Base-by-base conservation (phyloP, 208 protist species). In the Histomonas meleagridis region DNA sequence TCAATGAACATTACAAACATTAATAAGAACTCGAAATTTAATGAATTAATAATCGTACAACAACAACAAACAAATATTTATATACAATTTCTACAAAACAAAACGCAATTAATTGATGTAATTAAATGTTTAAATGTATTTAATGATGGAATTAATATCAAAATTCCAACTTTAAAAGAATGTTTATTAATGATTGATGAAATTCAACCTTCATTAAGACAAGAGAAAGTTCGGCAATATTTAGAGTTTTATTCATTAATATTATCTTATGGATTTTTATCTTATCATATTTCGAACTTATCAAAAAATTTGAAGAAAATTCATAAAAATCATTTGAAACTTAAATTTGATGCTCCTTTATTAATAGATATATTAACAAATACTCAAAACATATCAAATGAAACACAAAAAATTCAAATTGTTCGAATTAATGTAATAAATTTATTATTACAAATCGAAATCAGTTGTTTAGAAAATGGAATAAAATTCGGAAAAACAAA, bases 21-120 rank as follows among this genome's bases (percentile, higher is more conserved):
- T 26, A 86, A 86, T 49, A 46, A 40, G n/a, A 46, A 46, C 18
- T 86, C 76, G n/a, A 40, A 86, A 38, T 55, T 86, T 26, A 46
- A 86, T 10, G 76, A 86, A 38, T 28, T 86, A 18, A 43, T 86
- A 26, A 43, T 23, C 10, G 76, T 46, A 18, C 76, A 86, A 28
- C 76, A 86, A 55, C 51, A 86, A 28, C 76, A 86, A 55, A 86
- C 76, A 16, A 46, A 18, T 26, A 48, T 40, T 32, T 32, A 26
- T 38, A 46, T 86, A 1, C 76, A 86, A 55, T 86, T 86, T 46
- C 46, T 86, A 32, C 76, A 86, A 49, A 86, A 86, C 46, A 51
- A 46, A 55, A 46, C n/a, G 18, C 23, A 46, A 86, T 28, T 86
- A 9, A 40, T 46, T 51, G 76, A 86, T 86, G 76, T 86, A 38